Conservation (phyloP, 805 yeast genomes). For the Saccharomyces mikatae region DNA sequence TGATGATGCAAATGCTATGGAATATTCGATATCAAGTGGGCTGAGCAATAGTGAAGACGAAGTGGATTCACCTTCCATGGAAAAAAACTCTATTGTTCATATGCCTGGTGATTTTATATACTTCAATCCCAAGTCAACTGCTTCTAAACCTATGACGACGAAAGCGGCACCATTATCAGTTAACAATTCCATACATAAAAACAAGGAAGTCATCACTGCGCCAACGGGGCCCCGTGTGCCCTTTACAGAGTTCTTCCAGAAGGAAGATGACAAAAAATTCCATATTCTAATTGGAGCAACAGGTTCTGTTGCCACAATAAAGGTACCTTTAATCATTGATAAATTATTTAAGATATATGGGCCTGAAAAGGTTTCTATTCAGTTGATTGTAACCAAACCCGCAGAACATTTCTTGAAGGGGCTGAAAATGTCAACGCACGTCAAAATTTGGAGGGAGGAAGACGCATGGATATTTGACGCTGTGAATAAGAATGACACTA, state of each 20-base stretch:
- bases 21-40: not conserved
- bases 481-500: conserved; percentile 49
- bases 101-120: conserved; percentile 32
- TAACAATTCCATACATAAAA: not conserved
- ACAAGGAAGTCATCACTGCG: conserved; percentile 42
- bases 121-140: conserved; percentile 13
- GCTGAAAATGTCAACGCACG: conserved; percentile 59
- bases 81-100: conserved; percentile 26
- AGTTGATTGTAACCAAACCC: conserved; percentile 70
- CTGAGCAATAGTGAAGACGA: not conserved
- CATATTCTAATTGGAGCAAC: conserved; percentile 90
- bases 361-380: conserved; percentile 65
- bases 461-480: conserved; percentile 60
- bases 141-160: conserved; percentile 5
- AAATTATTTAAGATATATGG: conserved; percentile 77
- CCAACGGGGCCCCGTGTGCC: conserved; percentile 54
- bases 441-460: conserved; percentile 77
- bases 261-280: conserved; percentile 72
- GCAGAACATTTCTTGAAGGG: conserved; percentile 66
- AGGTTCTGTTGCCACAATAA: conserved; percentile 94
- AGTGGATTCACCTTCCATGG: conserved; percentile 13
- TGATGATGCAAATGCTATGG: not conserved
- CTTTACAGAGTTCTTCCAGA: conserved; percentile 61
- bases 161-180: not conserved
- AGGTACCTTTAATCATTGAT: conserved; percentile 82